phyloP scores from a whole-genome alignment of 2,329 filamentous ascomycete species.

The Colletotrichum chlorophyti region DNA sequence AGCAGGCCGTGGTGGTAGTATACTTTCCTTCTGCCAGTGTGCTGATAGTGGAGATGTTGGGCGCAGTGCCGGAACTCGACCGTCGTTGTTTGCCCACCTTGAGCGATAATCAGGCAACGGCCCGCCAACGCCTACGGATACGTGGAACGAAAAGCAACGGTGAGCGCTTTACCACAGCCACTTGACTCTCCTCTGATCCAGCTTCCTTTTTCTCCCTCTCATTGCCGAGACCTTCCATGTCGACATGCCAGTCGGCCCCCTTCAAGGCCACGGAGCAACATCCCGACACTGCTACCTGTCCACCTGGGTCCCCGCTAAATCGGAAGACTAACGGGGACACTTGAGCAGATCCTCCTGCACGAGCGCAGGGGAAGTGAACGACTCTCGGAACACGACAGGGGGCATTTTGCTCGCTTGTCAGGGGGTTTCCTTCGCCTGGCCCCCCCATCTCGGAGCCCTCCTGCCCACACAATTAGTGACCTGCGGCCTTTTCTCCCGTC shows the following conservation, averaged over 20 bases:
- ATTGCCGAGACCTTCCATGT: slow-evolving; percentile 21
- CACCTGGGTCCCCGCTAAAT: slow-evolving; percentile 23
- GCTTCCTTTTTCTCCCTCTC: neutral
- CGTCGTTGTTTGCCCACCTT: neutral
- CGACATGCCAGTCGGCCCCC: neutral
- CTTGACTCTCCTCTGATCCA: neutral
- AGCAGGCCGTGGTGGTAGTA: slow-evolving; percentile 5
- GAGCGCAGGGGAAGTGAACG: slow-evolving; percentile 1
- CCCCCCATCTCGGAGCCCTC: slow-evolving; percentile 12
- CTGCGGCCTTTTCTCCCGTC: slow-evolving; percentile 6
- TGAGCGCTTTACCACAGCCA: slow-evolving; percentile 9
- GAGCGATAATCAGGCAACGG: slow-evolving; percentile 16
- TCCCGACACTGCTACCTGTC: slow-evolving; percentile 18
- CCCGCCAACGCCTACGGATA: slow-evolving; percentile 4
- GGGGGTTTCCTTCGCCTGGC: neutral
- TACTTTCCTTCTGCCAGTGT: neutral
- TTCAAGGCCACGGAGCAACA: slow-evolving; percentile 2
- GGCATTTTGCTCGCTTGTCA: slow-evolving; percentile 17
- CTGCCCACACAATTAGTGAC: slow-evolving; percentile 14
- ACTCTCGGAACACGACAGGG: neutral
- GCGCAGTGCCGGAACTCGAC: slow-evolving; percentile 6
- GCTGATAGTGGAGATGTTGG: neutral
- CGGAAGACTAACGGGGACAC: slow-evolving; percentile 10
- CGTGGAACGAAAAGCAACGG: slow-evolving; percentile 4
- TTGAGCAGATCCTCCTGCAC: slow-evolving; percentile 8